A percentile compares a stretch with the other conserved stretches of the same genome.
phyloP scores from a whole-genome alignment of 2,329 filamentous ascomycete species.

The Fusarium brachygibbosum region DNA sequence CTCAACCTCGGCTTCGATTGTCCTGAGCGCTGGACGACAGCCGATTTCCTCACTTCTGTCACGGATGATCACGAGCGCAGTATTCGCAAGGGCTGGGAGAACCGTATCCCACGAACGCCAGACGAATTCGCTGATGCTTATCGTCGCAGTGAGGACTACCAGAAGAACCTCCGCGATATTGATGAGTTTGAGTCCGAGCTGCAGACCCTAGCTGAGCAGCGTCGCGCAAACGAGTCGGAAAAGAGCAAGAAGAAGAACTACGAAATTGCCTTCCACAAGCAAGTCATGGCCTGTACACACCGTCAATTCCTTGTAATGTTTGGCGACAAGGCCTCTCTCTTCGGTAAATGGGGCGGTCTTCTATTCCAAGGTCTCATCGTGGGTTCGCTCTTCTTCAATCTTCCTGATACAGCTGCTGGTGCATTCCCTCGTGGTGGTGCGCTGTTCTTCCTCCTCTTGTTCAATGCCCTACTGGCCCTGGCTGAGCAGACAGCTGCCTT shows the following conservation, averaged over 20 bases:
- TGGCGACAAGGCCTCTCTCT: slow-evolving; percentile 80
- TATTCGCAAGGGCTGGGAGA: slow-evolving; percentile 75
- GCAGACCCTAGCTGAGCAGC: slow-evolving; percentile 59
- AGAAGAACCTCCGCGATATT: slow-evolving; percentile 72
- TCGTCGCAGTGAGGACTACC: slow-evolving; percentile 71
- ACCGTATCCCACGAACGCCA: slow-evolving; percentile 75
- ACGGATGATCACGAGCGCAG: slow-evolving; percentile 79
- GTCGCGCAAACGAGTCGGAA: slow-evolving; percentile 73
- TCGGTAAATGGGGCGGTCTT: slow-evolving; percentile 85
- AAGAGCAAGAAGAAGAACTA: slow-evolving; percentile 78
- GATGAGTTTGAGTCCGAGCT: slow-evolving; percentile 73
- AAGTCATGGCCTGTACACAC: slow-evolving; percentile 77
- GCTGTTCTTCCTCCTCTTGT: slow-evolving; percentile 66
- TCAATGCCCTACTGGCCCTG: slow-evolving; percentile 75
- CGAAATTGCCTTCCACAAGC: slow-evolving; percentile 80
- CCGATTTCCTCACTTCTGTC: slow-evolving; percentile 83
- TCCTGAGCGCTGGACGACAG: slow-evolving; percentile 77
- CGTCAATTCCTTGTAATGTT: slow-evolving; percentile 84
- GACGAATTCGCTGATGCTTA: slow-evolving; percentile 77
- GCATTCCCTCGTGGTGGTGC: slow-evolving; percentile 70
- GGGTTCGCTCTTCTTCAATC: slow-evolving; percentile 82
- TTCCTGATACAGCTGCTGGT: slow-evolving; percentile 69
- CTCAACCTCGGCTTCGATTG: slow-evolving; percentile 79
- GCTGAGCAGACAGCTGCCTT: slow-evolving; percentile 79
- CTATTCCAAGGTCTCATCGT: slow-evolving; percentile 81